Evolutionary conservation across 1,284 basidiomycete species (phyloP).

Genomic region (Fomitopsis palustris): DNA sequence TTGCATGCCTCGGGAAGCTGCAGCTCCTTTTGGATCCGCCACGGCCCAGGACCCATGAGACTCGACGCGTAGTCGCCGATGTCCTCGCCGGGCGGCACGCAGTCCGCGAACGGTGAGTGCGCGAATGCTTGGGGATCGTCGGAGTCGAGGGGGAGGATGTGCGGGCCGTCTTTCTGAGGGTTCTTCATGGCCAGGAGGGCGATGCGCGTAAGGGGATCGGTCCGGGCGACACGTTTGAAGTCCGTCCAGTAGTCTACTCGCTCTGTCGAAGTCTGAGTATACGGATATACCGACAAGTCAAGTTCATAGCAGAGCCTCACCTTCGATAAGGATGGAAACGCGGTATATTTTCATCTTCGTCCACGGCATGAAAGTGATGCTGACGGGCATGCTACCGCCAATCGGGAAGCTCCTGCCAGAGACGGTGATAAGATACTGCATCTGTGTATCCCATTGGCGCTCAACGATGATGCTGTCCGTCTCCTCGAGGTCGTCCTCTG

Average conservation of each 20-base stretch:
- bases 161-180: conserved; percentile 40
- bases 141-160: conserved; percentile 67
- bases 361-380: conserved; percentile 82
- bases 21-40: conserved; percentile 59
- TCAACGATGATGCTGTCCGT: conserved; percentile 85
- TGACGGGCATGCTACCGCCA: conserved; percentile 80
- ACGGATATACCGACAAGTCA: neutral
- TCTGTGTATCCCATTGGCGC: conserved; percentile 88
- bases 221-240: conserved; percentile 68
- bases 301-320: conserved; percentile 34
- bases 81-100: conserved; percentile 43
- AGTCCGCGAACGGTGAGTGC: conserved; percentile 49
- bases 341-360: conserved; percentile 83
- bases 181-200: conserved; percentile 69
- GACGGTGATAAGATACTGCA: conserved; percentile 82
- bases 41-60: conserved; percentile 74
- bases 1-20: conserved; percentile 53
- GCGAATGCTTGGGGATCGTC: conserved; percentile 51
- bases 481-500: conserved; percentile 79
- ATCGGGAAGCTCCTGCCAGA: conserved; percentile 82
- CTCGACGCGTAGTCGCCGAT: conserved; percentile 51
- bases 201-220: conserved; percentile 69
- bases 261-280: conserved; percentile 40
- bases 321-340: conserved; percentile 80
- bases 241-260: conserved; percentile 78